A percentile compares a stretch with the other conserved stretches of the same genome.
Evolutionary conservation across 169 alveolate genomes (phyloP).

Genomic region (Besnoitia besnoiti): DNA sequence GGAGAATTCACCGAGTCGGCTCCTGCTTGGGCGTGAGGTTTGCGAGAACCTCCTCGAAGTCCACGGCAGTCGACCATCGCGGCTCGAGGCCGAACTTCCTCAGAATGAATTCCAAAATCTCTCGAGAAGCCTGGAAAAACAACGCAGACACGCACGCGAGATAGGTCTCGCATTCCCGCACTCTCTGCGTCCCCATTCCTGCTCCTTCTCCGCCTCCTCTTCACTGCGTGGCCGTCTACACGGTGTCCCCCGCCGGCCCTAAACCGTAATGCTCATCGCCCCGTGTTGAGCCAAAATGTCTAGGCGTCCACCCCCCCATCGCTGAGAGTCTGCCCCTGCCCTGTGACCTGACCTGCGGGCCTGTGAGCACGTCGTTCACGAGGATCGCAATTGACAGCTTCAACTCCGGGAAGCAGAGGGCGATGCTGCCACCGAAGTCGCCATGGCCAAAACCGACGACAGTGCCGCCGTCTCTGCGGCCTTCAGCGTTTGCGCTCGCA

Average conservation of each 20-base stretch:
- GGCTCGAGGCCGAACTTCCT: constrained; percentile 69
- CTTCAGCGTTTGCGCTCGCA: background rate
- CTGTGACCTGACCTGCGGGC: constrained; percentile 67
- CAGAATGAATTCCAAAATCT: constrained; percentile 65
- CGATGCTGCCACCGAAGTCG: constrained; percentile 75
- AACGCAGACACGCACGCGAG: background rate
- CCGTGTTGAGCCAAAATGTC: too few species aligned
- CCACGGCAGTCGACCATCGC: constrained; percentile 65
- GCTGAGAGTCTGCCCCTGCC: background rate
- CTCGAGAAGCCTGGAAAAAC: constrained; percentile 63
- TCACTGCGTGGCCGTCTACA: background rate
- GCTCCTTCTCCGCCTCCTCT: background rate
- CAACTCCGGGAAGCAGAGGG: constrained; percentile 74
- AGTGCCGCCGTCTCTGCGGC: background rate
- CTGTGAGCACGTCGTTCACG: constrained; percentile 76
- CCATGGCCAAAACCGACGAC: constrained; percentile 76
- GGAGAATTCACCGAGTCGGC: constrained; percentile 44
- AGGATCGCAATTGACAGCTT: constrained; percentile 73
- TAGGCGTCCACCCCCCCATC: background rate
- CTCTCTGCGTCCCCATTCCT: background rate
- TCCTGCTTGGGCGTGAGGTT: constrained; percentile 53
- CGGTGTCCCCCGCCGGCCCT: too few species aligned
- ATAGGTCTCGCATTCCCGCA: background rate
- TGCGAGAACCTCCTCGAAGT: constrained; percentile 58
- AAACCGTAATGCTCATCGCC: background rate